Percentiles rank a stretch among this genome's conserved stretches.
phyloP scores from a whole-genome alignment of 225 moss, liverwort and hornwort species.

The Anthoceros angustus region DNA sequence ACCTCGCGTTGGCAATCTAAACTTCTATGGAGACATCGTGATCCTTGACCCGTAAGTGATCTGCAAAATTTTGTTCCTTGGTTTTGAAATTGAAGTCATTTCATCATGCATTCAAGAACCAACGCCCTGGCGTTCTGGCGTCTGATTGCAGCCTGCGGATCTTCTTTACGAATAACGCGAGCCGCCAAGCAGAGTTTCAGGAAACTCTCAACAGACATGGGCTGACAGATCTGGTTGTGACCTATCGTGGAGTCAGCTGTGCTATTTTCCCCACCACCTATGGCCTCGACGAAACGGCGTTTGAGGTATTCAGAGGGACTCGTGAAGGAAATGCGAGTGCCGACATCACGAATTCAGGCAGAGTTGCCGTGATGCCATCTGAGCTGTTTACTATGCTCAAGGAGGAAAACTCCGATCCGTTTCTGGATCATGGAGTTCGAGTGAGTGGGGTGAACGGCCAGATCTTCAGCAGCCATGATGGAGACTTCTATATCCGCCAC shows the following conservation, averaged over 20 bases:
- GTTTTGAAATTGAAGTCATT: background rate
- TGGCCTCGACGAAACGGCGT: background rate
- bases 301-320: background rate
- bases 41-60: slow-evolving; percentile 1
- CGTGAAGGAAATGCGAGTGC: background rate
- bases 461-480: background rate
- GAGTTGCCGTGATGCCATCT: background rate
- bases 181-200: background rate
- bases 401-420: background rate
- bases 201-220: background rate
- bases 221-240: background rate
- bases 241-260: background rate
- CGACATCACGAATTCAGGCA: background rate
- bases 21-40: background rate
- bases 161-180: background rate
- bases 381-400: background rate
- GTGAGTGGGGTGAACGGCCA: background rate
- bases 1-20: background rate
- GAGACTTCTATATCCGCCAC: background rate
- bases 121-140: background rate
- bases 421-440: background rate
- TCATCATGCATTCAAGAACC: background rate
- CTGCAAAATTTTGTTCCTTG: background rate
- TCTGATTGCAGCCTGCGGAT: background rate
- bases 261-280: background rate